phyloP scores from a whole-genome alignment of 192 early-diverging fungal genomes.

The Coemansia sp. region DNA sequence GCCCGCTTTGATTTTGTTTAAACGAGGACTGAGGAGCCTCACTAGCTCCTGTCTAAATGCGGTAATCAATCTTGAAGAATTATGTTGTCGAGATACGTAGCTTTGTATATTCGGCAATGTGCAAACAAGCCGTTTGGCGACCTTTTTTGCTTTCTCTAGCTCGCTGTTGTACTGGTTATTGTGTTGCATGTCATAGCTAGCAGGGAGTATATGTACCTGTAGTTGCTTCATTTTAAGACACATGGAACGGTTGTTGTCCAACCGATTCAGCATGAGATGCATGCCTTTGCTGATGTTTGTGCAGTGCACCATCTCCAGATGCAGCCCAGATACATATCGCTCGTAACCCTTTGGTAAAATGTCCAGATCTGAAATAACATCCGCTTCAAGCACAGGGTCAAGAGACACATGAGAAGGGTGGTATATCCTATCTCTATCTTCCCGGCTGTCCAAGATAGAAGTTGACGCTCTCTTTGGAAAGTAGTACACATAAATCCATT shows the following conservation, averaged over 20 bases:
- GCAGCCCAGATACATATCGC: not conserved
- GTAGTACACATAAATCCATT: constrained; percentile 2
- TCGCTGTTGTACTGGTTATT: not conserved
- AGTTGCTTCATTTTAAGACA: not conserved
- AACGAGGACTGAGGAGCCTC: not conserved
- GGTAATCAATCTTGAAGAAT: not conserved
- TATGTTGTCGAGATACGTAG: not conserved
- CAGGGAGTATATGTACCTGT: constrained; percentile 1
- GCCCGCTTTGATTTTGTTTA: not conserved
- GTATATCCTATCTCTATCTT: not conserved
- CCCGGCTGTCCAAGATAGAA: not conserved
- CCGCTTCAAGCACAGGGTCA: not conserved
- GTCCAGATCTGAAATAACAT: constrained; percentile 3
- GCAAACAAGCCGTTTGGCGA: not conserved
- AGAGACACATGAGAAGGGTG: not conserved
- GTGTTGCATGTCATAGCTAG: not conserved
- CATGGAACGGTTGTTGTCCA: not conserved
- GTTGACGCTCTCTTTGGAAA: not conserved
- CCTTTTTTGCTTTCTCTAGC: not conserved
- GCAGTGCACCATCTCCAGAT: constrained; percentile 1
- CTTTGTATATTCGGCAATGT: not conserved
- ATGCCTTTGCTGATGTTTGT: not conserved
- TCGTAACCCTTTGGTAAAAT: constrained; percentile 3
- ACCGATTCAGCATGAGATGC: not conserved
- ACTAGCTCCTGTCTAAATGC: constrained; percentile 2